Percentiles rank a stretch among this genome's conserved stretches.
Evolutionary conservation across 1,139 yeast genomes (phyloP).

Genomic region (Debaryomyces sp.): DNA sequence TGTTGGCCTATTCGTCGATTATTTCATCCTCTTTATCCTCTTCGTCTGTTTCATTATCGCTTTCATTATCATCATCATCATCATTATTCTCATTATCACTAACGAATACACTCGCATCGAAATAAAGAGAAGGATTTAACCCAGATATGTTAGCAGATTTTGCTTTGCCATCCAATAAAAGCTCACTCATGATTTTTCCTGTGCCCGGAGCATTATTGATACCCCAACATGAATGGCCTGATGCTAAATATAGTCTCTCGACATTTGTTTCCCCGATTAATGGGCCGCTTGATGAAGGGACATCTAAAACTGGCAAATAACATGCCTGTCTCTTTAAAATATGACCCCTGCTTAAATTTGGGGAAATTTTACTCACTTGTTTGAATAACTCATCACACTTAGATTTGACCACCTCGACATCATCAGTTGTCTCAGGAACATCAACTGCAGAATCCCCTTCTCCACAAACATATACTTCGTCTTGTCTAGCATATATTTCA

Average conservation of each 20-base stretch:
- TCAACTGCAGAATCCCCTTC: conserved; percentile 92
- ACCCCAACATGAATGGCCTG: conserved; percentile 99
- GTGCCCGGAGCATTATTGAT: conserved; percentile 97
- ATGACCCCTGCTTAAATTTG: conserved; percentile 72
- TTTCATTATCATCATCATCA: conserved; percentile 15
- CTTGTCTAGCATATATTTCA: conserved; percentile 92
- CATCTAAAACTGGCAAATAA: conserved; percentile 90
- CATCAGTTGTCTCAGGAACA: conserved; percentile 92
- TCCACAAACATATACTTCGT: conserved; percentile 96
- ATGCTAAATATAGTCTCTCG: conserved; percentile 72
- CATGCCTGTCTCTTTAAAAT: conserved; percentile 90
- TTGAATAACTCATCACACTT: conserved; percentile 87
- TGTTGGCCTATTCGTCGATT: not conserved
- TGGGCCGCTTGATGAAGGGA: conserved; percentile 91
- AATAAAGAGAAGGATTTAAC: conserved; percentile 82
- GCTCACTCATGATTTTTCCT: conserved; percentile 87
- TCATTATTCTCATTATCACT: conserved; percentile 33
- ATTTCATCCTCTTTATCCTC: not conserved
- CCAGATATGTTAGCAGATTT: conserved; percentile 77
- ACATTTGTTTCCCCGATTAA: conserved; percentile 92
- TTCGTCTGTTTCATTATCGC: not conserved
- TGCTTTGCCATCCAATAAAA: conserved; percentile 82
- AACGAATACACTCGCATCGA: conserved; percentile 65
- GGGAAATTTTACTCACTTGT: conserved; percentile 79
- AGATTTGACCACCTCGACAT: conserved; percentile 83